Base-by-base conservation (phyloP, 2,329 filamentous ascomycete genomes). In the Pseudopyricularia javanii region DNA sequence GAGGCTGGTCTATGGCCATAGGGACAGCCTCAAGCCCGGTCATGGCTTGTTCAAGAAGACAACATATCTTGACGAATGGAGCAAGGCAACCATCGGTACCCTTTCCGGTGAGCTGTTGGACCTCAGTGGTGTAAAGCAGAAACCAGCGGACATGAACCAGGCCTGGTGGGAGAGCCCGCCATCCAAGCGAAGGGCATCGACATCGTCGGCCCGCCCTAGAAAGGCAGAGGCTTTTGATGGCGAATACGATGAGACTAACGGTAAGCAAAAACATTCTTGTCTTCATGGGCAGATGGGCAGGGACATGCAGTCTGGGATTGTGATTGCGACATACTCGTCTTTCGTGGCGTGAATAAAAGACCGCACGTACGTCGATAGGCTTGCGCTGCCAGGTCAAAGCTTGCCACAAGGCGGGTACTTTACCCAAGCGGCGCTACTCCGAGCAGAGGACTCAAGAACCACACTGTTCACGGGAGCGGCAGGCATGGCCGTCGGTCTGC, bases 161-260 rank as follows among this genome's bases (percentile, higher is more conserved):
- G 72, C 86, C 2, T 94, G 88, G 88, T 93, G 89, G 88, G 89
- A 94, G 63, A 51, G 72, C 68, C 30, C 70, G 69, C 54, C 74
- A 64, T 56, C 69, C 68, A 55, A 71, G 74, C 59, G 70, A 65
- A 60, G 78, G 54, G 68, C 69, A 56, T 75, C 68, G 53, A 72
- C 75, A 56, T 66, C 69, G 52, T 61, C 73, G 1, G 66, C 71
- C 3, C 70, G 74, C 33, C 73, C 70, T n/a, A 70, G 74, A 52
- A 79, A 74, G 59, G 79, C 79, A 1, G 82, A 82, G 57, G 75
- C 79, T 0, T 86, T 84, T 59, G 82, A 85, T 59, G 81, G 80
- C 15, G 79, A 82, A 62, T 83, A 83, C 56, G 82, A 87, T 58
- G 80, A 86, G 53, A 74, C 71, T 35, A 75, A 79, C 56, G 76